Percentiles rank a stretch among this genome's conserved stretches.
Conservation (phyloP, 2,329 filamentous ascomycete genomes). For the Dothistroma pini region DNA sequence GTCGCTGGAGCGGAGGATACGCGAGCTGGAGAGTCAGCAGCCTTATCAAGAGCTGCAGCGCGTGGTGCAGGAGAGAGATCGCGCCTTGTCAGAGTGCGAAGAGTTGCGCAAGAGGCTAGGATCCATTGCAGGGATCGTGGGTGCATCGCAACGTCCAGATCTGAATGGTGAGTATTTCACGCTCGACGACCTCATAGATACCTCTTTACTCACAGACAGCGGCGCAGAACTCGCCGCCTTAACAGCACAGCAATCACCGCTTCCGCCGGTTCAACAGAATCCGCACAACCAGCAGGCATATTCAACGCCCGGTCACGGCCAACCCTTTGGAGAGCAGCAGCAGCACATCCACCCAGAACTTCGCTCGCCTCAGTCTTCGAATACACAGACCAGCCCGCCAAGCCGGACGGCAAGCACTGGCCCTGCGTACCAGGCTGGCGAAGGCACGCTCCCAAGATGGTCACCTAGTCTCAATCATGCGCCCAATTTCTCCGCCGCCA, state of each 20-base stretch:
- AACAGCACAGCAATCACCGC: slow-evolving; percentile 44
- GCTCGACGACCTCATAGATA: slow-evolving; percentile 27
- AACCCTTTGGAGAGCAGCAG: slow-evolving; percentile 17
- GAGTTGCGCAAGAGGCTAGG: slow-evolving; percentile 66
- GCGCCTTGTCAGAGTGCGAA: slow-evolving; percentile 72
- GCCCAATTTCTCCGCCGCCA: neutral
- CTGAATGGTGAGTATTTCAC: slow-evolving; percentile 31
- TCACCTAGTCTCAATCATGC: slow-evolving; percentile 15
- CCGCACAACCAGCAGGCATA: slow-evolving; percentile 18
- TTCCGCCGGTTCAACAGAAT: slow-evolving; percentile 31
- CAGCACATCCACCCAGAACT: slow-evolving; percentile 35
- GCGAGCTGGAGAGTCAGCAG: slow-evolving; percentile 72
- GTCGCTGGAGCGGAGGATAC: slow-evolving; percentile 65
- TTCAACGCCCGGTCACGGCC: slow-evolving; percentile 8
- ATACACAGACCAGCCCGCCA: slow-evolving; percentile 12
- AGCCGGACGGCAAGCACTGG: slow-evolving; percentile 4
- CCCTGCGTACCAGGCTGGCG: slow-evolving; percentile 9
- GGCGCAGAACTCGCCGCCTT: slow-evolving; percentile 46
- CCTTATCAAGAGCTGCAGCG: slow-evolving; percentile 80
- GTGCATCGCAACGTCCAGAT: slow-evolving; percentile 19
- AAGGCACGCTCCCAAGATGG: slow-evolving; percentile 16
- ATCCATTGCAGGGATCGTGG: slow-evolving; percentile 29
- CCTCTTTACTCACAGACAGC: slow-evolving; percentile 27
- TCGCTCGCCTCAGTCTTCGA: slow-evolving; percentile 21
- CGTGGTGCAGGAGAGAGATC: slow-evolving; percentile 64